These are phyloP conservation scores for Trichomonas vaginalis DNA, from an alignment of 208 protist species.

Conservation along the genomic window DNA sequence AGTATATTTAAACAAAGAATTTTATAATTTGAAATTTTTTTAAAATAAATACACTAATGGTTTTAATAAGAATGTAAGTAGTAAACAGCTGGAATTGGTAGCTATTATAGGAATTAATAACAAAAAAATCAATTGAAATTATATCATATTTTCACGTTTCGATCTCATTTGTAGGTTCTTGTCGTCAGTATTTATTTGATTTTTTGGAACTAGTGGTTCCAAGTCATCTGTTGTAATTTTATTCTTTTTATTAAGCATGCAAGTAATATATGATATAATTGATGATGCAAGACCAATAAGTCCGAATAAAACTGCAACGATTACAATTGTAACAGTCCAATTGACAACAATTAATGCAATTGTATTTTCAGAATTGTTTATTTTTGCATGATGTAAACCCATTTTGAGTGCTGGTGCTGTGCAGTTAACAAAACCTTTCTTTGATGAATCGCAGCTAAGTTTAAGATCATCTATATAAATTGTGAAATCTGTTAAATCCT, in stretches of 20 bases:
- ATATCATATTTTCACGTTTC: too few relatives aligned
- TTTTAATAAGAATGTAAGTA: too few relatives aligned
- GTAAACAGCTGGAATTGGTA: too few relatives aligned
- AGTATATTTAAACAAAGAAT: too few relatives aligned
- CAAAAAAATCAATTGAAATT: too few relatives aligned
- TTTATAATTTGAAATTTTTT: too few relatives aligned
- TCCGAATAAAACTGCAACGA: not conserved
- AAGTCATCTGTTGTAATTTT: not conserved
- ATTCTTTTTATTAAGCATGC: not conserved
- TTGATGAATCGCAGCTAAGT: not conserved
- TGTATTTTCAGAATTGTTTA: not conserved
- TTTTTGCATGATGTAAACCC: not conserved
- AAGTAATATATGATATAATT: not conserved
- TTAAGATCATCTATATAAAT: not conserved
- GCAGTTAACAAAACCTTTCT: not conserved
- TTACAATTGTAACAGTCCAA: not conserved
- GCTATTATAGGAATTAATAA: too few relatives aligned
- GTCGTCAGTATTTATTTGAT: too few relatives aligned
- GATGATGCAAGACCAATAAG: not conserved
- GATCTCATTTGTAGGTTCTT: too few relatives aligned
- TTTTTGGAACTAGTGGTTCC: not conserved
- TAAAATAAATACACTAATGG: too few relatives aligned
- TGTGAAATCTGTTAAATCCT: not conserved
- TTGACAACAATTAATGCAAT: not conserved
- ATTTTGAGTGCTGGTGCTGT: not conserved